phyloP scores from a whole-genome alignment of 768 basidiomycete species.

The Podaxis rugospora region DNA sequence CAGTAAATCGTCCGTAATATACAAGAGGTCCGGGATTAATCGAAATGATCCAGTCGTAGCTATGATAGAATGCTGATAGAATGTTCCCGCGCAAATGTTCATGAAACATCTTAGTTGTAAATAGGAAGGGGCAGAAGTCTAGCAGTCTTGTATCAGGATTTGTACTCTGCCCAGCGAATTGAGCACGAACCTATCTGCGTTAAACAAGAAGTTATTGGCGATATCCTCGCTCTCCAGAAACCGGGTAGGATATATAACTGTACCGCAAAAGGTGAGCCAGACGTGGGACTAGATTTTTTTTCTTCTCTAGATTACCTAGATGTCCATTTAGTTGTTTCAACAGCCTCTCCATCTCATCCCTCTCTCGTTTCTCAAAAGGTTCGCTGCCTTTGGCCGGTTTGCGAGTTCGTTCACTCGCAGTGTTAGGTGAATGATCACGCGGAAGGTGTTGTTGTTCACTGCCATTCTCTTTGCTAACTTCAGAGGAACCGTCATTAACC shows the following conservation, averaged over 20 bases:
- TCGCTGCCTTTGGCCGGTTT: slow-evolving; percentile 46
- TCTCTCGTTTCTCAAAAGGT: slow-evolving; percentile 78
- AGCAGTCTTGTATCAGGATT: slow-evolving; percentile 1
- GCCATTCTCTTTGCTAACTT: slow-evolving; percentile 26
- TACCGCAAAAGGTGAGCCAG: slow-evolving; percentile 7
- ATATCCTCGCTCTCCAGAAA: slow-evolving; percentile 94
- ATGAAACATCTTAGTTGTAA: slow-evolving; percentile 44
- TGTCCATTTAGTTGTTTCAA: slow-evolving; percentile 78
- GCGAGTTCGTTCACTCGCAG: slow-evolving; percentile 31
- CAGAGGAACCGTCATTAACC: slow-evolving; percentile 23
- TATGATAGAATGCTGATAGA: background rate
- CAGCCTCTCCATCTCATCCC: slow-evolving; percentile 85
- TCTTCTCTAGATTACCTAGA: slow-evolving; percentile 64
- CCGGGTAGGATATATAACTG: slow-evolving; percentile 79
- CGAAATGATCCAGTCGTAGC: background rate
- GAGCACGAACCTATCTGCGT: slow-evolving; percentile 64
- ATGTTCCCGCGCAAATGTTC: background rate
- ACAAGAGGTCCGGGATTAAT: background rate
- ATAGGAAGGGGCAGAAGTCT: slow-evolving; percentile 74
- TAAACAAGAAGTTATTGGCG: slow-evolving; percentile 91
- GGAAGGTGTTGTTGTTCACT: slow-evolving; percentile 20
- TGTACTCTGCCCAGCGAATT: background rate
- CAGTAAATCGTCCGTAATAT: background rate
- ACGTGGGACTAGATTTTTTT: background rate
- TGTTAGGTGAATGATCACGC: slow-evolving; percentile 2